Evolutionary conservation across 2,329 filamentous ascomycete species (phyloP).

Genomic region (Diaporthe sp.): DNA sequence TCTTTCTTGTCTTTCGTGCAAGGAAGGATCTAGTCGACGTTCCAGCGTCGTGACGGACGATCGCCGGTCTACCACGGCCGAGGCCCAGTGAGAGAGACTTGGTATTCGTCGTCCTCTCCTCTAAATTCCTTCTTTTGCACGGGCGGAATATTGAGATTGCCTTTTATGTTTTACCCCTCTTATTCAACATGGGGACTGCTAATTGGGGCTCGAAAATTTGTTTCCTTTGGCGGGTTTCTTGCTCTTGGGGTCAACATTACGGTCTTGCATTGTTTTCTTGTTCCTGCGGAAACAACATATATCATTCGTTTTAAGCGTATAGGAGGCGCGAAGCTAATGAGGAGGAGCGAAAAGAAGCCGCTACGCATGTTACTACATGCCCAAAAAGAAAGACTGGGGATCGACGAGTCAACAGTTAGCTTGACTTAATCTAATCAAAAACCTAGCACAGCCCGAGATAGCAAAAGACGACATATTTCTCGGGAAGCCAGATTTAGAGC

Average conservation of each 20-base stretch:
- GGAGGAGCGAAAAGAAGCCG: background rate
- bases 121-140: background rate
- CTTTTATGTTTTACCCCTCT: background rate
- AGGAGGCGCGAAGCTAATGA: background rate
- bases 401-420: too few species aligned
- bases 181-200: background rate
- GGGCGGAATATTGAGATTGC: background rate
- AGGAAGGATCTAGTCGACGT: conserved; percentile 5
- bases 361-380: background rate
- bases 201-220: background rate
- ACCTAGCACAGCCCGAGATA: too few species aligned
- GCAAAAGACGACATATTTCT: too few species aligned
- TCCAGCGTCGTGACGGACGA: background rate
- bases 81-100: background rate
- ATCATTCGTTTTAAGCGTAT: background rate
- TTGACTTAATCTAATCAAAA: too few species aligned
- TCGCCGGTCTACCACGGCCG: conserved; percentile 6
- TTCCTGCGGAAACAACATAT: background rate
- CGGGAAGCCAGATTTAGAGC: too few species aligned
- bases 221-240: background rate
- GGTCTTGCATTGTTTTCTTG: background rate
- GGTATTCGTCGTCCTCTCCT: background rate
- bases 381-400: too few species aligned
- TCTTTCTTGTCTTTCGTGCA: background rate
- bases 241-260: background rate